Evolutionary conservation across 208 protist species (phyloP).

Genomic region (Acanthamoeba sp.): DNA sequence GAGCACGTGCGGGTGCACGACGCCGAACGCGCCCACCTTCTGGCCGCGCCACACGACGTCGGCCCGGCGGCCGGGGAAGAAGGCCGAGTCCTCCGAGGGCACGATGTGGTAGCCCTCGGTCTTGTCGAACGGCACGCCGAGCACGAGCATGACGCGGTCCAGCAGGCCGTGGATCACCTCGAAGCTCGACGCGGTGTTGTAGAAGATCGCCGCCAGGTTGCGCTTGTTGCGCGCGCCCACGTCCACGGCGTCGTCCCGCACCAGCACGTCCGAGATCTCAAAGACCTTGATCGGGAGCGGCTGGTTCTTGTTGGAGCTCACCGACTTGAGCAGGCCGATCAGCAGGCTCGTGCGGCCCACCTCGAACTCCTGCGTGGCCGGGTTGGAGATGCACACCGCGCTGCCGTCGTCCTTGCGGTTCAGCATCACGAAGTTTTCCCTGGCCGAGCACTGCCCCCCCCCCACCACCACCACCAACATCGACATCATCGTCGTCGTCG

Average conservation of each 20-base stretch:
- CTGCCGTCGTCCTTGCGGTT: conserved; percentile 90
- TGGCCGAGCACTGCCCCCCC: conserved; percentile 88
- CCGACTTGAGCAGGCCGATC: conserved; percentile 97
- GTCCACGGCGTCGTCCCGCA: conserved; percentile 92
- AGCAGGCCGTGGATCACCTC: conserved; percentile 90
- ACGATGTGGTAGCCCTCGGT: neutral
- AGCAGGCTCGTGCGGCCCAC: conserved; percentile 95
- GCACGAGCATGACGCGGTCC: conserved; percentile 87
- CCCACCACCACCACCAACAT: too few species aligned
- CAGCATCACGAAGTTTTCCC: conserved; percentile 93
- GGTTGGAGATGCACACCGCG: conserved; percentile 94
- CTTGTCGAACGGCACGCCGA: conserved; percentile 79
- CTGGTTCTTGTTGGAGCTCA: conserved; percentile 93
- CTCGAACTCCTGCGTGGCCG: conserved; percentile 96
- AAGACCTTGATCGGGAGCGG: conserved; percentile 96
- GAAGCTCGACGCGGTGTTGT: conserved; percentile 81
- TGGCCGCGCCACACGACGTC: conserved; percentile 91
- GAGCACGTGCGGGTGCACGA: conserved; percentile 91
- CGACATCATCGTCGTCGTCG: too few species aligned
- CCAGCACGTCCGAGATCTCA: conserved; percentile 97
- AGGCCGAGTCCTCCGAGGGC: conserved; percentile 89
- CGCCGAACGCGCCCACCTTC: conserved; percentile 79
- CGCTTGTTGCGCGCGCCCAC: conserved; percentile 94
- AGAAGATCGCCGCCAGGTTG: conserved; percentile 92
- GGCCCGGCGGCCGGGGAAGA: conserved; percentile 93